Percentiles rank a stretch among this genome's conserved stretches.
These are phyloP conservation scores for Schwanniomyces yamadae DNA, from an alignment of 805 yeast genomes.

Conservation along the genomic window DNA sequence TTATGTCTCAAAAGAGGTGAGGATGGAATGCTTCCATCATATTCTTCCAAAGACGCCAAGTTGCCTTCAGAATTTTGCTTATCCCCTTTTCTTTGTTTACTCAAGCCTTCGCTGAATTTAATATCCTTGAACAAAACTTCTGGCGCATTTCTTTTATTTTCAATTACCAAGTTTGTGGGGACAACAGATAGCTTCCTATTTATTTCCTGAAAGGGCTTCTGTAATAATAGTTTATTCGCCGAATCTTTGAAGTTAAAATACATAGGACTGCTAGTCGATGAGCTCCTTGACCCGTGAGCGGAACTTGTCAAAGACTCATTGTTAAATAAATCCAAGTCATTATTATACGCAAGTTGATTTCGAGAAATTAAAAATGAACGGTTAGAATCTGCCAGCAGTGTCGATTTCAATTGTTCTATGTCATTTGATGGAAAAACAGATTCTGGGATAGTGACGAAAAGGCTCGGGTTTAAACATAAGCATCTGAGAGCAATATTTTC, in stretches of 20 bases:
- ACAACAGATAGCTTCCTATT: conserved; percentile 27
- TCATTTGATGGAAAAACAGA: background rate
- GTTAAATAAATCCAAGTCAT: background rate
- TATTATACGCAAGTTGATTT: background rate
- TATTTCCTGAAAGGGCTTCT: conserved; percentile 13
- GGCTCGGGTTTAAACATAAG: conserved; percentile 20
- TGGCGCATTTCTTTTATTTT: conserved; percentile 5
- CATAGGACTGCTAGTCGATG: conserved; percentile 23
- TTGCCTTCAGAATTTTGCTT: background rate
- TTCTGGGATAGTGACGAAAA: conserved; percentile 8
- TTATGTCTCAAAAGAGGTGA: conserved; percentile 1
- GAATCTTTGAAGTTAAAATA: conserved; percentile 14
- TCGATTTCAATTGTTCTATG: background rate
- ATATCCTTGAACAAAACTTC: conserved; percentile 25
- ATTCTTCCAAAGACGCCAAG: conserved; percentile 1
- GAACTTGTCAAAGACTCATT: background rate
- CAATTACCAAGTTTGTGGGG: conserved; percentile 25
- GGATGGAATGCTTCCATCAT: background rate
- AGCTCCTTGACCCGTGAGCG: conserved; percentile 17
- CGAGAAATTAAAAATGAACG: background rate
- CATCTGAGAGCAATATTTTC: conserved; percentile 26
- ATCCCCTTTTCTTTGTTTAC: background rate
- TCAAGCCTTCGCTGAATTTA: conserved; percentile 14
- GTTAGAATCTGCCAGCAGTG: too few species aligned
- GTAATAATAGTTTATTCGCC: background rate